Base-by-base conservation (phyloP, 1,284 basidiomycete species). In the Ustilago hordei region DNA sequence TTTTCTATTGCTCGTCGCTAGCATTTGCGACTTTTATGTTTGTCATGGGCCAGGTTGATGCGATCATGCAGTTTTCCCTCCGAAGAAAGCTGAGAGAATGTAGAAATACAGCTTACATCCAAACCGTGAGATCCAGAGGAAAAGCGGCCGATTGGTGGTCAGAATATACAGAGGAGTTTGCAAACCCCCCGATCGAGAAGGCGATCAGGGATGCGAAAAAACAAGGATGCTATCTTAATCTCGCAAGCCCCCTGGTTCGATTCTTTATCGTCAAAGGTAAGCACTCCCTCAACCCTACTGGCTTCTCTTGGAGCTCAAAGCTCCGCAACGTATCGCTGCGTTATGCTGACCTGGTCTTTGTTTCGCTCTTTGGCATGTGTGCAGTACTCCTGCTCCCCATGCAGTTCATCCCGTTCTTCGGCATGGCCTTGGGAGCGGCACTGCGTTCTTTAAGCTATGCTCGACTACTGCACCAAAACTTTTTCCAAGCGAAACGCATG, bases 401-500 rank as follows among this genome's bases (percentile, higher is more conserved):
- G 32, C 81, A 84, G 64, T 84, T 83, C 64, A 65, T 84, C 3
- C 82, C 82, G 2, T 78, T 85, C 19, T 75, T 85, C 56, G 80
- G 82, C 4, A 66, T 82, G 61, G 60, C 74, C 0, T 39, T 82
- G 3, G 80, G 73, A 2, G 64, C 83, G 0, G 80, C 64, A 3
- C 34, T 84, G 1, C 65, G 81, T 4, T 82, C 81, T 13, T 60
- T 85, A 12, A 60, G 55, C 2, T 81, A 81, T 32, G 81, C 70
- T 0, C 59, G 75, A 0, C 34, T 65, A 35, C 64, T 85, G 8
- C 84, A 84, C 38, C 43, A 48, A 32, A 54, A 71, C 11, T 69
- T 84, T 15, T 86, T 85, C 39, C 78, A 83, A 32, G 75, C 79
- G 17, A 86, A 86, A 55, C 64, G 78, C 31, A 86, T 86, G 85